Percentiles rank a stretch among this genome's conserved stretches.
phyloP scores from a whole-genome alignment of 1,284 basidiomycete genomes.

The Exobasidium rhododendri region DNA sequence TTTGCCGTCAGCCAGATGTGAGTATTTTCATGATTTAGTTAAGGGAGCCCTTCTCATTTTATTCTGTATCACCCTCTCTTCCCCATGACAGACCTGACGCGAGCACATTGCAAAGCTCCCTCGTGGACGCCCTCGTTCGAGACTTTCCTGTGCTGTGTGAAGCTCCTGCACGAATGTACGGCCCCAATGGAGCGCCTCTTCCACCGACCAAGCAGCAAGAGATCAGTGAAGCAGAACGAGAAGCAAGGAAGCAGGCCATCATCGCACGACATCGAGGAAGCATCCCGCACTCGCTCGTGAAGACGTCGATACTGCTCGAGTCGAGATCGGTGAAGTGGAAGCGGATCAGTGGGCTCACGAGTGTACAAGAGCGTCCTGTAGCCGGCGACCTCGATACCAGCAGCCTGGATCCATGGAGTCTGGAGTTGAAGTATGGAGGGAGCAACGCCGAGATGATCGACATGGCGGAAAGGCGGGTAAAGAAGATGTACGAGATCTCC shows the following conservation, averaged over 20 bases:
- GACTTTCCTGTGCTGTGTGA: constrained; percentile 28
- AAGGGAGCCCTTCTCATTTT: no score
- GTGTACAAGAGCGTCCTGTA: neutral
- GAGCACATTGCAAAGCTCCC: no score
- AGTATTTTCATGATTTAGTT: no score
- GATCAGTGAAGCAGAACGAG: constrained; percentile 30
- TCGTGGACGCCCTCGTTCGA: neutral
- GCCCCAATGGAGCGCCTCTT: constrained; percentile 31
- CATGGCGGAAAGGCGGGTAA: constrained; percentile 30
- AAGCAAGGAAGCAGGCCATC: constrained; percentile 28
- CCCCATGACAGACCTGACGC: no score
- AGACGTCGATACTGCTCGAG: constrained; percentile 41
- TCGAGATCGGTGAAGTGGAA: constrained; percentile 26
- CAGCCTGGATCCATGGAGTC: constrained; percentile 33
- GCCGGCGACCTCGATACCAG: constrained; percentile 18
- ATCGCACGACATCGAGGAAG: constrained; percentile 25
- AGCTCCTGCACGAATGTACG: constrained; percentile 27
- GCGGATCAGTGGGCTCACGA: constrained; percentile 13
- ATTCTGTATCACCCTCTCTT: no score
- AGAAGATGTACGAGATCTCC: constrained; percentile 25
- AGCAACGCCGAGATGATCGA: constrained; percentile 28
- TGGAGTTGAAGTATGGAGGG: constrained; percentile 32
- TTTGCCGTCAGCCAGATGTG: neutral
- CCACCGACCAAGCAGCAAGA: constrained; percentile 38
- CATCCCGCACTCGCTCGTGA: constrained; percentile 36